Evolutionary conservation across 495 filamentous ascomycete genomes (phyloP).

Genomic region (Penicillium bialowiezense): DNA sequence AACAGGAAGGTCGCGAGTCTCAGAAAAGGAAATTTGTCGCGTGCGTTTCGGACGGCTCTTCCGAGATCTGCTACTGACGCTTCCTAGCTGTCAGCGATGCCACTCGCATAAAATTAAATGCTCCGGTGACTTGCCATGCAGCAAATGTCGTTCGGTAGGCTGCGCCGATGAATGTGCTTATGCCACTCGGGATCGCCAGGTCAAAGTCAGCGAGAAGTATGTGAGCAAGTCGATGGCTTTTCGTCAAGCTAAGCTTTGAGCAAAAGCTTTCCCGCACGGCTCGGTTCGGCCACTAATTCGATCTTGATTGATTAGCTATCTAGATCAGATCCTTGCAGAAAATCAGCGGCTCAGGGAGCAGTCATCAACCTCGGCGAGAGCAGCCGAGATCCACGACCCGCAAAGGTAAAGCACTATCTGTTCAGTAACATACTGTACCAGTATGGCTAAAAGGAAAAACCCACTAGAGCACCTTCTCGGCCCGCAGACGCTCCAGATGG

Average conservation of each 20-base stretch:
- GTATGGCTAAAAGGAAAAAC: not conserved
- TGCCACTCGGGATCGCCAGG: conserved; percentile 38
- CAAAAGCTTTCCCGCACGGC: not conserved
- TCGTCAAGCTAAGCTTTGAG: not conserved
- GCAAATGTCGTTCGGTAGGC: conserved; percentile 36
- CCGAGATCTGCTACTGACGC: conserved; percentile 1
- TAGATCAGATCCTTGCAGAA: conserved; percentile 36
- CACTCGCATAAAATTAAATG: conserved; percentile 49
- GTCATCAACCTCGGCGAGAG: conserved; percentile 30
- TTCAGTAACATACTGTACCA: not conserved
- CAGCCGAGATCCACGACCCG: conserved; percentile 22
- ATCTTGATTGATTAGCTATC: conserved; percentile 21
- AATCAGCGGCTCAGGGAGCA: conserved; percentile 40
- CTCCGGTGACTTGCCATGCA: conserved; percentile 41
- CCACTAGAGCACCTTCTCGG: conserved; percentile 19
- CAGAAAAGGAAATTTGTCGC: conserved; percentile 40
- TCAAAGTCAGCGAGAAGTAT: conserved; percentile 47
- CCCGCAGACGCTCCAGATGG: conserved; percentile 28
- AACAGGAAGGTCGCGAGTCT: conserved; percentile 11
- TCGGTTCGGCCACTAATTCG: not conserved
- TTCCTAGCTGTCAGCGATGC: conserved; percentile 41
- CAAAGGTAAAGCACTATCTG: conserved; percentile 9
- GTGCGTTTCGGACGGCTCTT: conserved; percentile 15
- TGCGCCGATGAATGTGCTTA: conserved; percentile 40
- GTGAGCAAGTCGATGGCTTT: conserved; percentile 1